Percentiles rank a stretch among this genome's conserved stretches.
Conservation (phyloP, 768 basidiomycete genomes). For the Leccinum arenicola region DNA sequence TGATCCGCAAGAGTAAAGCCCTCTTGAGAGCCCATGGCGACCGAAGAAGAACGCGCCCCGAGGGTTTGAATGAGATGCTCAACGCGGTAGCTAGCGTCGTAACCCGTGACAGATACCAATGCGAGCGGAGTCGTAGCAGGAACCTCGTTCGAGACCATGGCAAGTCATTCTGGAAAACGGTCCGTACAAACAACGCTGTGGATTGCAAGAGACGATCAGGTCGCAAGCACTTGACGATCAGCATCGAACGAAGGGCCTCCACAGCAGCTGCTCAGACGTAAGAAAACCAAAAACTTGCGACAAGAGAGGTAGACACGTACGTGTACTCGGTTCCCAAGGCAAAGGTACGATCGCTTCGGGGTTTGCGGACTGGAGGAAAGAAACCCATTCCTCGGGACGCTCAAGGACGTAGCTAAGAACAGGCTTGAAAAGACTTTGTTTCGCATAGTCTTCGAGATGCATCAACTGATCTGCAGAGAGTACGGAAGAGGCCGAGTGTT, state of each 20-base stretch:
- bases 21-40: slow-evolving; percentile 99
- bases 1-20: slow-evolving; percentile 96
- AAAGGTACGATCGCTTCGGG: slow-evolving; percentile 74
- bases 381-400: slow-evolving; percentile 63
- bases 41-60: slow-evolving; percentile 75
- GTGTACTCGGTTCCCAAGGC: slow-evolving; percentile 74
- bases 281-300: slow-evolving; percentile 5
- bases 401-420: slow-evolving; percentile 62
- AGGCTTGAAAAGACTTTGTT: slow-evolving; percentile 73
- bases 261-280: slow-evolving; percentile 50
- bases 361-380: slow-evolving; percentile 61
- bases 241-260: slow-evolving; percentile 69
- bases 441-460: slow-evolving; percentile 69
- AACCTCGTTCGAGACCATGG: slow-evolving; percentile 79
- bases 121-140: slow-evolving; percentile 81
- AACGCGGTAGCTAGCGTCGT: slow-evolving; percentile 97
- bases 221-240: slow-evolving; percentile 87
- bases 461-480: slow-evolving; percentile 66
- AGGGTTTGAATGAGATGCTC: slow-evolving; percentile 82
- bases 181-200: slow-evolving; percentile 68
- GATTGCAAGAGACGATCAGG: slow-evolving; percentile 90
- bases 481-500: slow-evolving; percentile 40
- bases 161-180: slow-evolving; percentile 79
- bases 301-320: slow-evolving; percentile 45
- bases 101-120: slow-evolving; percentile 90